Conservation (phyloP, 2,329 filamentous ascomycete species). For the Chalaropsis thielavioides region DNA sequence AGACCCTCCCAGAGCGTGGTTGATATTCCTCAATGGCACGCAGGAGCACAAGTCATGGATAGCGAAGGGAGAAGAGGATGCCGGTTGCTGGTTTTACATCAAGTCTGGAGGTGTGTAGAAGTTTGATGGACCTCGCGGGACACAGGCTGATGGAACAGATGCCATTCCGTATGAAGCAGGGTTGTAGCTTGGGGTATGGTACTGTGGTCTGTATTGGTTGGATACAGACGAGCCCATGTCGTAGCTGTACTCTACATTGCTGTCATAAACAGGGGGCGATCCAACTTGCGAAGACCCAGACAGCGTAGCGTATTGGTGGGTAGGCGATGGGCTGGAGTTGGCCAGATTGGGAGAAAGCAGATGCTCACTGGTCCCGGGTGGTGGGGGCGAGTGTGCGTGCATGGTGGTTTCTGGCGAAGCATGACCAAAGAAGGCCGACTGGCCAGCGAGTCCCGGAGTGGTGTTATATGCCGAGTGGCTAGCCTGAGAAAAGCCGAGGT, state of each 20-base stretch:
- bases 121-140: background rate
- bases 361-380: background rate
- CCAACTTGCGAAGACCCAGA: background rate
- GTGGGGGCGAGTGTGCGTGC: background rate
- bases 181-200: background rate
- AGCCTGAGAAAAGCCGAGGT: background rate
- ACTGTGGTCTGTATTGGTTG: background rate
- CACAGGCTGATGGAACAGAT: background rate
- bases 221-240: background rate
- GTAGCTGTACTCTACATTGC: background rate
- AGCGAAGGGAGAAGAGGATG: background rate
- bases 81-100: background rate
- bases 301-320: background rate
- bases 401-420: background rate
- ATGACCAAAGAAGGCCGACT: constrained; percentile 2
- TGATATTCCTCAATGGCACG: background rate
- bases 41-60: background rate
- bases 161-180: background rate
- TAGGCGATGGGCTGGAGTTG: background rate
- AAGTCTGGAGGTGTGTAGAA: background rate
- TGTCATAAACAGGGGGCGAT: background rate
- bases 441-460: background rate
- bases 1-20: background rate
- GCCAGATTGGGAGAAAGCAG: background rate
- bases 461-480: constrained; percentile 1